Evolutionary conservation across 768 basidiomycete species (phyloP).

Genomic region (Mycena maculata): DNA sequence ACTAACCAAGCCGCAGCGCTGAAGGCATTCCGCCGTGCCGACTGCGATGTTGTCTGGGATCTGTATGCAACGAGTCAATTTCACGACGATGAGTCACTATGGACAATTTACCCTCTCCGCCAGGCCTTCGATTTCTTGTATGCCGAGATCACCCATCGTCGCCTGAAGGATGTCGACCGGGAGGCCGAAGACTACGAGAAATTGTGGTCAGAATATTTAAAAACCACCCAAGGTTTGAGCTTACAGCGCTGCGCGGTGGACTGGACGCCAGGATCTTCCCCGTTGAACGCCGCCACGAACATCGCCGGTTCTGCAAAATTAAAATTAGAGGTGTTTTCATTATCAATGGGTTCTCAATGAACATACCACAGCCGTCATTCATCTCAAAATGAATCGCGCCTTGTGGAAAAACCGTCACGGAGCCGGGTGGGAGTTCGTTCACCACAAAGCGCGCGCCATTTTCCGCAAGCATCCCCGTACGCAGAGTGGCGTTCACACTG

Average conservation of each 20-base stretch:
- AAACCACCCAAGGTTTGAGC: neutral
- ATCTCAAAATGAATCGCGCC: slow-evolving; percentile 36
- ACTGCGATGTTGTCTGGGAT: slow-evolving; percentile 32
- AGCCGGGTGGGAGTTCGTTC: slow-evolving; percentile 27
- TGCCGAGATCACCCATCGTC: slow-evolving; percentile 9
- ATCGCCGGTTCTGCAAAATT: no score
- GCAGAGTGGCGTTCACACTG: slow-evolving; percentile 35
- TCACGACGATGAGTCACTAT: no score
- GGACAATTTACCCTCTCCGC: neutral
- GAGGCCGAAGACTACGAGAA: slow-evolving; percentile 31
- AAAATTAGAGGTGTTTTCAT: no score
- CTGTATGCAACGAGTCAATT: neutral
- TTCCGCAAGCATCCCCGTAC: slow-evolving; percentile 34
- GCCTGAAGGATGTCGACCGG: slow-evolving; percentile 30
- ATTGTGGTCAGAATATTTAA: neutral
- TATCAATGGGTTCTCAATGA: slow-evolving; percentile 2
- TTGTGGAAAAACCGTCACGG: slow-evolving; percentile 34
- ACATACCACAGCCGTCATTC: slow-evolving; percentile 30
- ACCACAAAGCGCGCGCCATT: slow-evolving; percentile 35
- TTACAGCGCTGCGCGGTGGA: no score
- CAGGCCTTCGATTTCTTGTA: no score
- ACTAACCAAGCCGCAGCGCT: slow-evolving; percentile 32
- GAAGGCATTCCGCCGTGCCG: slow-evolving; percentile 30
- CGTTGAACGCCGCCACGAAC: no score
- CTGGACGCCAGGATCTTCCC: no score